Conservation (phyloP, 192 early-diverging fungal species). For the Backusella sp. region DNA sequence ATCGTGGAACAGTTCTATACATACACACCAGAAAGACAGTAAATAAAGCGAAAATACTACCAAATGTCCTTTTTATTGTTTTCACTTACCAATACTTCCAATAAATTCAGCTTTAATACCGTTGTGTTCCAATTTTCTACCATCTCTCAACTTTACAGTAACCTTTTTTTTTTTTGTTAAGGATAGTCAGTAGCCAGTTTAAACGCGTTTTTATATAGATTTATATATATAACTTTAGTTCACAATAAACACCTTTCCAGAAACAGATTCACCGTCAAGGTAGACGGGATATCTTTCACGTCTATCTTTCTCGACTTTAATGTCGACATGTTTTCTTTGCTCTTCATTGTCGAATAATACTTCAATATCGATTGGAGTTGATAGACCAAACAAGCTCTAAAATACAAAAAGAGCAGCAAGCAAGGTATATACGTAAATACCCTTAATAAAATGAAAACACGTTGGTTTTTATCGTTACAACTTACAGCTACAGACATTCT, state of each 20-base stretch:
- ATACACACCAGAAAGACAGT: neutral
- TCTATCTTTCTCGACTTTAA: constrained; percentile 89
- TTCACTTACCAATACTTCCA: constrained; percentile 83
- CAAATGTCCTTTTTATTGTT: neutral
- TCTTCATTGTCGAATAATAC: constrained; percentile 84
- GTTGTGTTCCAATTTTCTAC: constrained; percentile 95
- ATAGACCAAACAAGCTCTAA: constrained; percentile 77
- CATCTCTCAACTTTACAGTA: constrained; percentile 78
- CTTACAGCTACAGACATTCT: constrained; percentile 4
- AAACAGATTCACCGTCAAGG: constrained; percentile 93
- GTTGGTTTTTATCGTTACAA: neutral
- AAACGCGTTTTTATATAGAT: neutral
- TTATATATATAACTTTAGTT: neutral
- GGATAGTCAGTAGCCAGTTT: neutral
- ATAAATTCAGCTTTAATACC: constrained; percentile 99
- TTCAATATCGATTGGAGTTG: constrained; percentile 85
- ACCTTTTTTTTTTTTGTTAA: constrained; percentile 12
- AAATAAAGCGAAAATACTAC: neutral
- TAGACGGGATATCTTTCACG: constrained; percentile 92
- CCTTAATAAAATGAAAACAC: neutral
- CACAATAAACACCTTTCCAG: constrained; percentile 75
- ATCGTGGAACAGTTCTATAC: constrained; percentile 92
- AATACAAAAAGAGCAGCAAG: neutral
- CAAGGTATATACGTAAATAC: neutral
- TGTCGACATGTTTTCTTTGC: constrained; percentile 89